Base-by-base conservation (phyloP, 2,329 filamentous ascomycete genomes). In the Colletotrichum scovillei region DNA sequence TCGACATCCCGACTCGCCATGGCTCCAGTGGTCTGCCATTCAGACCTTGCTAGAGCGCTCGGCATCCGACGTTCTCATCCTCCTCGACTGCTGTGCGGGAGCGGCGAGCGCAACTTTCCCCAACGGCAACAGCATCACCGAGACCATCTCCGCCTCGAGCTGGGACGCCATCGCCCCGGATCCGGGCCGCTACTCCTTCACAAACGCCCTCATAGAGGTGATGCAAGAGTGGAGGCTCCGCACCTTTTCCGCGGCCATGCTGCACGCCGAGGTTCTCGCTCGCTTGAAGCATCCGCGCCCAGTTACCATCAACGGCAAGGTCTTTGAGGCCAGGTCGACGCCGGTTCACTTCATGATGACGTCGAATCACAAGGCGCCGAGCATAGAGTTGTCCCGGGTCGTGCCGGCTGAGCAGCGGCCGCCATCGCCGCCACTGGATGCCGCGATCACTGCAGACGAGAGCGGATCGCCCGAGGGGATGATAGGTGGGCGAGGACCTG, bases 301-400 rank as follows among this genome's bases (percentile, higher is more conserved):
- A 24, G 87, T 90, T 75, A 85, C 87, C 69, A 86, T 88, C 76
- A 89, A 91, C 75, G 89, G 89, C 65, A 88, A 87, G 79, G 84
- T 87, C 22, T 89, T 89, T 59, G 89, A 91, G 76, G 87, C 88
- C 46, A 85, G 89, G 52, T 89, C 88, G 2, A 91, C 89, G 0
- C 89, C 89, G 0, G 88, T 91, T 5, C 89, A 91, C 76, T 90
- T 90, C 76, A 91, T 91, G 87, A 90, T 90, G 88, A 91, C 89
- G 2, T 84, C 88, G 22, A 90, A 91, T 71, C 88, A 90, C 77
- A 88, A 84, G 71, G 88, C 87, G 1, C 88, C 88, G 0, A 90
- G 89, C 69, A 91, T 91, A 56, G 88, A 91, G 77, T 79, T 91
- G 46, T 85, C 85, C 6, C 83, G 85, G 28, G 79, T 84, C 16